A percentile compares a stretch with the other conserved stretches of the same genome.
phyloP scores from a whole-genome alignment of 202 grass and related monocot genomes.

The Miscanthus sacchariflorus region DNA sequence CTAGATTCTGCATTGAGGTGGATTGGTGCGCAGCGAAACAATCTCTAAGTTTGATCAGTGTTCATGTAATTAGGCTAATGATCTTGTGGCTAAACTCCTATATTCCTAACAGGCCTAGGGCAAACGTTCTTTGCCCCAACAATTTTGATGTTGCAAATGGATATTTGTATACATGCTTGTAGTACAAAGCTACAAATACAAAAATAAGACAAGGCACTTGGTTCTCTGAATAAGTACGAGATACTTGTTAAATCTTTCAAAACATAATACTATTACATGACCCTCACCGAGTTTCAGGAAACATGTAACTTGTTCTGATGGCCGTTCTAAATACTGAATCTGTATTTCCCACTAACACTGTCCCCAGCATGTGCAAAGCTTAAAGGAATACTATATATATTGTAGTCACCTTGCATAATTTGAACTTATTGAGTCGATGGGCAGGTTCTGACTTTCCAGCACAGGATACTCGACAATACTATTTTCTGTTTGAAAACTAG shows the following conservation, averaged over 20 bases:
- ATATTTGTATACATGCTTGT: too few relatives aligned
- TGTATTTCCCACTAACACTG: not conserved
- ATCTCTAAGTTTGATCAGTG: too few relatives aligned
- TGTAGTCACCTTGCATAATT: constrained; percentile 29
- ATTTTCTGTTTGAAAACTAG: constrained; percentile 11
- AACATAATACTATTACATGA: not conserved
- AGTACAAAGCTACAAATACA: not conserved
- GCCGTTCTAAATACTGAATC: not conserved
- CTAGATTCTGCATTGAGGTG: too few relatives aligned
- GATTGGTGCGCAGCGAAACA: too few relatives aligned
- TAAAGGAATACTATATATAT: not conserved
- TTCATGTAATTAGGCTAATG: too few relatives aligned
- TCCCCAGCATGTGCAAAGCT: not conserved
- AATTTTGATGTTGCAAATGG: too few relatives aligned
- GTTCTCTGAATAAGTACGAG: too few relatives aligned
- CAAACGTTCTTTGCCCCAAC: too few relatives aligned
- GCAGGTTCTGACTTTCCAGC: not conserved
- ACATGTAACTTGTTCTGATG: not conserved
- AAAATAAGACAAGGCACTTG: not conserved
- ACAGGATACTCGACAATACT: not conserved
- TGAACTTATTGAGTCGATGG: constrained; percentile 39
- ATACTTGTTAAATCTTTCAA: not conserved
- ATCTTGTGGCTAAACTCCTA: too few relatives aligned
- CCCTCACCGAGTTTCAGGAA: not conserved
- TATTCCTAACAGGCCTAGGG: too few relatives aligned